Evolutionary conservation across 139 green algal genomes (phyloP), one percentile per base, ranked within the genome.

Genomic region (Trebouxia sp.): DNA sequence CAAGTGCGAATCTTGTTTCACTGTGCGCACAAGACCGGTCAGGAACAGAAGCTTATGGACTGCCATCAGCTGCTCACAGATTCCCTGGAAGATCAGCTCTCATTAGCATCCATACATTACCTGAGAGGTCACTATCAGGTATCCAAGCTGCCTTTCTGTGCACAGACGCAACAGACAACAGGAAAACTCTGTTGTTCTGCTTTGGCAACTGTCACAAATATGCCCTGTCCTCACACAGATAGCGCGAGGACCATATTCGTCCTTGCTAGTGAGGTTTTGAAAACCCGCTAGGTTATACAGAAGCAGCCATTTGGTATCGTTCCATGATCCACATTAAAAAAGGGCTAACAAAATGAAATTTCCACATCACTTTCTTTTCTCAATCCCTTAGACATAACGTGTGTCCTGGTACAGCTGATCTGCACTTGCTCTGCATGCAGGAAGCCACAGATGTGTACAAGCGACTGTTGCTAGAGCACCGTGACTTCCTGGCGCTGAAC

Each of bases 371-470:
- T n/a, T 14, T 58, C 48, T n/a, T 14, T 58, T 14, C 14, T 14
- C 15, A 58, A 14, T 58, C 15, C 48, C 48, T n/a, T 58, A 17
- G 15, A n/a, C 48, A n/a, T 17, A 58, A 17, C 15, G 14, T 58
- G 48, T 17, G 14, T 14, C 14, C 14, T 58, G 48, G 48, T 58
- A n/a, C 17, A 58, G 14, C 15, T 17, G 32, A 30, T 17, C 6
- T 76, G 20, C 8, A 53, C 17, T 2, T 3, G 10, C 1, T 38
- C 6, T 24, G 30, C 22, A 24, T 41, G 38, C 70, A 84, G 69
- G 85, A 95, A 76, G 92, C 92, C 2, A 92, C 89, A 24, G 93
- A 95, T 82, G 92, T 95, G 43, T 97, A 97, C 85, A 97, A 97
- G 87, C 82, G 85, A 0, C 82, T 95, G 53, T 84, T 97, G 80